Evolutionary conservation across 345 rosid species (phyloP).

Genomic region (Eucalyptus sp.): DNA sequence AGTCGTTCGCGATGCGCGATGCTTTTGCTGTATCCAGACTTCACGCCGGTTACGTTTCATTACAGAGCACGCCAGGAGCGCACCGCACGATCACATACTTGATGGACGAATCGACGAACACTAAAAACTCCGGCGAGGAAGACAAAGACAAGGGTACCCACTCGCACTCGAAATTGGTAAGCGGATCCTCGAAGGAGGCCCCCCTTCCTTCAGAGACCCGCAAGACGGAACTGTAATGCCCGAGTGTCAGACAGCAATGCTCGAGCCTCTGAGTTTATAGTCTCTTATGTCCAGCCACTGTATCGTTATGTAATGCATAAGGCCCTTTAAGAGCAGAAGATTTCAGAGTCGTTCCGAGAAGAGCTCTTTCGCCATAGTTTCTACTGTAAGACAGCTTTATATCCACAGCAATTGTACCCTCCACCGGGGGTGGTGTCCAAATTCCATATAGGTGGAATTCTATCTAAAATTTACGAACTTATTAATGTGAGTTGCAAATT

Average conservation of each 20-base stretch:
- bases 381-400: neutral
- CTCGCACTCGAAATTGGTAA: slow-evolving; percentile 67
- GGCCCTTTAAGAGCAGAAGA: neutral
- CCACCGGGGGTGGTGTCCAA: neutral
- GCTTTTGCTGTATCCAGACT: neutral
- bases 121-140: slow-evolving; percentile 36
- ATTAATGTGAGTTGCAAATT: too few species aligned
- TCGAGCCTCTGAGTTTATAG: neutral
- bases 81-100: slow-evolving; percentile 63
- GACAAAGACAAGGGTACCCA: slow-evolving; percentile 42
- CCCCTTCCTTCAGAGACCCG: neutral
- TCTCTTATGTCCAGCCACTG: neutral
- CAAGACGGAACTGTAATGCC: neutral
- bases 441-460: neutral
- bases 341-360: neutral
- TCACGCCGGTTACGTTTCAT: neutral
- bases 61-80: slow-evolving; percentile 91
- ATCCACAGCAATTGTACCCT: neutral
- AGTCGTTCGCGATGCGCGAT: too few species aligned
- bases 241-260: neutral
- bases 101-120: slow-evolving; percentile 69
- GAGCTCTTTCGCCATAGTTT: neutral
- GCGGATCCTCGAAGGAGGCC: neutral
- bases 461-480: too few species aligned
- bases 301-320: neutral